Evolutionary conservation across 108 stramenopile species (phyloP).

Genomic region (Skeletonema tropicum): DNA sequence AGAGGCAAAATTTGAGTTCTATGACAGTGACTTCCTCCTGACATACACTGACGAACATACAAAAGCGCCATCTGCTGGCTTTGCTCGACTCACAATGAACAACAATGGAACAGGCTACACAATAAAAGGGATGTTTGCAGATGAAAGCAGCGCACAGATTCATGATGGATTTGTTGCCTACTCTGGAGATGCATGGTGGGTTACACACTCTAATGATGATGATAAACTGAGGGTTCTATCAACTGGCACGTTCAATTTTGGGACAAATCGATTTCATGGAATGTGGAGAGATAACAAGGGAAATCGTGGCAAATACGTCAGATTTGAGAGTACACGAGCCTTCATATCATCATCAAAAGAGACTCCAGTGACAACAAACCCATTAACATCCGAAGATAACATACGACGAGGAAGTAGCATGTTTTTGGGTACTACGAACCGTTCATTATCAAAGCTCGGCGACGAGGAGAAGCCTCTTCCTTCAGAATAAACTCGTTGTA

Average conservation of each 20-base stretch:
- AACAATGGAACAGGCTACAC: slow-evolving; percentile 6
- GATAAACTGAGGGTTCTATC: slow-evolving; percentile 1
- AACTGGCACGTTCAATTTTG: neutral
- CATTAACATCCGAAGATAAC: neutral
- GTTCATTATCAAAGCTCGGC: neutral
- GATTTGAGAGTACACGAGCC: slow-evolving; percentile 1
- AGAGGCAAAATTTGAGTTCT: neutral
- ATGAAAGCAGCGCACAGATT: neutral
- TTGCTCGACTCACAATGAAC: neutral
- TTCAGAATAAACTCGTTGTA: neutral
- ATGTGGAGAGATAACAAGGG: neutral
- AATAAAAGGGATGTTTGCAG: neutral
- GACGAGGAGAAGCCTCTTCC: neutral
- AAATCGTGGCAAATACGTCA: neutral
- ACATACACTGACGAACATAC: neutral
- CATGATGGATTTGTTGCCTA: slow-evolving; percentile 5
- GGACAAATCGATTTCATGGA: neutral
- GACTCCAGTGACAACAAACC: neutral
- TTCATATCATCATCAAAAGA: neutral
- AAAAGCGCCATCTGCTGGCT: neutral
- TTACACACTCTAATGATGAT: neutral
- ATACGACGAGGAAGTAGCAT: neutral
- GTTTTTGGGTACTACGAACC: neutral
- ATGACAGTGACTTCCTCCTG: neutral
- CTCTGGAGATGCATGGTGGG: slow-evolving; percentile 15